phyloP scores from a whole-genome alignment of 2,329 filamentous ascomycete genomes.

The Aureobasidium sp. region DNA sequence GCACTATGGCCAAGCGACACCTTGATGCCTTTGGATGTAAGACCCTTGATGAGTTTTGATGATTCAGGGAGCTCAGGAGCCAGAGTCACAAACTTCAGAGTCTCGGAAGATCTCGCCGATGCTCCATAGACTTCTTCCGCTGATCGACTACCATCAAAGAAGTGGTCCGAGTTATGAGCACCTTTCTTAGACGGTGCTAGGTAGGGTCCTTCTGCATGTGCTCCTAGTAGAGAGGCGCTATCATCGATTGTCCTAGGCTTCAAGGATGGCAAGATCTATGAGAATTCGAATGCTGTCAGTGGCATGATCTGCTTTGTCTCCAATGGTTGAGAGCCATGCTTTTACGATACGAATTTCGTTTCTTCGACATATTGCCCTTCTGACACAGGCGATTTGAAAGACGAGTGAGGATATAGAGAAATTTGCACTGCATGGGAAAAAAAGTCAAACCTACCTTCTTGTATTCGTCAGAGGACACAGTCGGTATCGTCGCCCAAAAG shows the following conservation, averaged over 20 bases:
- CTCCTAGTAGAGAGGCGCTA: slow-evolving; percentile 47
- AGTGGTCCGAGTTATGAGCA: slow-evolving; percentile 44
- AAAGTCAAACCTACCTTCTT: slow-evolving; percentile 30
- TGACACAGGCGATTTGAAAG: neutral
- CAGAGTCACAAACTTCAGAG: slow-evolving; percentile 46
- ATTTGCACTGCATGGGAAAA: neutral
- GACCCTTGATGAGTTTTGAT: slow-evolving; percentile 34
- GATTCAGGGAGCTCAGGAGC: slow-evolving; percentile 46
- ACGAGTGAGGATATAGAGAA: neutral
- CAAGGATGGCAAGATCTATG: slow-evolving; percentile 43
- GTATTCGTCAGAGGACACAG: slow-evolving; percentile 41
- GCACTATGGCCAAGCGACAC: slow-evolving; percentile 47
- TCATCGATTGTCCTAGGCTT: slow-evolving; percentile 35
- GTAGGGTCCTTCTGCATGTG: slow-evolving; percentile 52
- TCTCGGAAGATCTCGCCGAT: slow-evolving; percentile 30
- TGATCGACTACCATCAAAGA: slow-evolving; percentile 30
- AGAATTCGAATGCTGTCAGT: neutral
- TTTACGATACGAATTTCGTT: too few relatives aligned
- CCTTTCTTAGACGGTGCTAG: slow-evolving; percentile 48
- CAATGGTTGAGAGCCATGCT: neutral
- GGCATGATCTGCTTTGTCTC: slow-evolving; percentile 18
- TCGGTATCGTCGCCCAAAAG: slow-evolving; percentile 50
- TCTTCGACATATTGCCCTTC: neutral
- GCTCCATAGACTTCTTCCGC: slow-evolving; percentile 41
- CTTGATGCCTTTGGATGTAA: slow-evolving; percentile 36